Conservation (phyloP, 495 filamentous ascomycete genomes). For the Neurospora terricola region DNA sequence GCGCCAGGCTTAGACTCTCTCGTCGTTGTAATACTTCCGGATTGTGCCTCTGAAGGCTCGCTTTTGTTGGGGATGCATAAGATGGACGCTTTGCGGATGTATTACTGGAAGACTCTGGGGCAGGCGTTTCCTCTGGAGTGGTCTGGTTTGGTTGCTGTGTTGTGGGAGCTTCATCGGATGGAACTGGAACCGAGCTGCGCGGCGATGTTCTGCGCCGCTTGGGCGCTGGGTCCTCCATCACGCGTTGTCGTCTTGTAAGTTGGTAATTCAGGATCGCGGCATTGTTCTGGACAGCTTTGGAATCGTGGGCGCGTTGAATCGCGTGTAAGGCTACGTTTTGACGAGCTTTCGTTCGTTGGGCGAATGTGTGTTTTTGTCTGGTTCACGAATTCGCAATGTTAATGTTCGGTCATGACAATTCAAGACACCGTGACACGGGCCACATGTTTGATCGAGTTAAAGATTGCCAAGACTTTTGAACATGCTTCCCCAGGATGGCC, state of each 20-base stretch:
- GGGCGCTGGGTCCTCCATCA: slow-evolving; percentile 47
- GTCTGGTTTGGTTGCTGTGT: slow-evolving; percentile 5
- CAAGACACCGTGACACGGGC: background rate
- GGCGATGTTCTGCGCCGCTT: slow-evolving; percentile 55
- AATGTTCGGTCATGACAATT: background rate
- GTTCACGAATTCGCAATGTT: background rate
- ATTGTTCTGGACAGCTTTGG: background rate
- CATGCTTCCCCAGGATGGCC: background rate
- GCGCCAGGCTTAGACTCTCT: slow-evolving; percentile 14
- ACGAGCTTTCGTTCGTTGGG: background rate
- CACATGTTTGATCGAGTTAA: background rate
- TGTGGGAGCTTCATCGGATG: slow-evolving; percentile 4
- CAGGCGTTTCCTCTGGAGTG: slow-evolving; percentile 8
- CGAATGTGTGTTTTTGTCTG: background rate
- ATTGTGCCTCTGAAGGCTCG: slow-evolving; percentile 54
- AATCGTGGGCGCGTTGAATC: slow-evolving; percentile 14
- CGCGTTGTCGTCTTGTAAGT: slow-evolving; percentile 1
- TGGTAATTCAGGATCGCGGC: slow-evolving; percentile 9
- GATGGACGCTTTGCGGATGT: slow-evolving; percentile 35
- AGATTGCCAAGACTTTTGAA: background rate
- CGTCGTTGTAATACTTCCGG: slow-evolving; percentile 47
- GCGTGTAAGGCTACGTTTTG: background rate
- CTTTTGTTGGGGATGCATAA: slow-evolving; percentile 56
- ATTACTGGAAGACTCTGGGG: background rate
- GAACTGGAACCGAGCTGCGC: slow-evolving; percentile 25